phyloP scores from a whole-genome alignment of 768 basidiomycete genomes.

The Trametes cinnabarina region DNA sequence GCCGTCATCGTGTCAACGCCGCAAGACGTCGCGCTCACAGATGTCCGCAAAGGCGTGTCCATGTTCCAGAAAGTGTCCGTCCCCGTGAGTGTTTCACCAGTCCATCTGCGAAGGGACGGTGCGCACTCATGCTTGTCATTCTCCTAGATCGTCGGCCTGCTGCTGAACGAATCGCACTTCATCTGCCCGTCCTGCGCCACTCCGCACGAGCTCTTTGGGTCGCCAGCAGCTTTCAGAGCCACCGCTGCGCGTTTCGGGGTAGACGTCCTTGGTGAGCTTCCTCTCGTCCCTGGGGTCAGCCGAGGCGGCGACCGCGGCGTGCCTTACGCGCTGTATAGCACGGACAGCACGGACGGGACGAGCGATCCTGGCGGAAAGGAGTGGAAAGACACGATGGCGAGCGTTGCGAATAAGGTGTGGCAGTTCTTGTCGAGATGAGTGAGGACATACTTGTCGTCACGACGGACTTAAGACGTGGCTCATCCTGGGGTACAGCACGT shows the following conservation, averaged over 20 bases:
- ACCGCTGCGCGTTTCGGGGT: slow-evolving; percentile 58
- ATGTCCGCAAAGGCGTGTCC: slow-evolving; percentile 88
- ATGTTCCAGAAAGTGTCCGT: slow-evolving; percentile 90
- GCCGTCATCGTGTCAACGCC: slow-evolving; percentile 94
- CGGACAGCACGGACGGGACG: background rate
- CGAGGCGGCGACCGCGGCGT: slow-evolving; percentile 66
- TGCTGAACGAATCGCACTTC: slow-evolving; percentile 88
- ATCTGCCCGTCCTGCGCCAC: slow-evolving; percentile 70
- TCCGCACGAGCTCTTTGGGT: slow-evolving; percentile 68
- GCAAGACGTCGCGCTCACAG: slow-evolving; percentile 88
- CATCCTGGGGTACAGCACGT: background rate
- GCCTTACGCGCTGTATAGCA: slow-evolving; percentile 42
- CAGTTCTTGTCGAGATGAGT: slow-evolving; percentile 11
- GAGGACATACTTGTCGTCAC: background rate
- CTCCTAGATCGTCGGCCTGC: slow-evolving; percentile 73
- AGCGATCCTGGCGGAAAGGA: slow-evolving; percentile 13
- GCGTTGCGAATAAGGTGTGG: slow-evolving; percentile 32
- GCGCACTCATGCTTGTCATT: background rate
- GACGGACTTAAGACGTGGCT: too few species aligned
- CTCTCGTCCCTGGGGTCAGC: slow-evolving; percentile 76
- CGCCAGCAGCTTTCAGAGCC: slow-evolving; percentile 58
- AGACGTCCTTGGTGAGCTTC: slow-evolving; percentile 74
- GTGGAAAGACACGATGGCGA: slow-evolving; percentile 32
- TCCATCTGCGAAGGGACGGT: background rate
- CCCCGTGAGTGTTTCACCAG: slow-evolving; percentile 54